Conservation (phyloP, 2,329 filamentous ascomycete genomes). For the Cladosporium sp. region DNA sequence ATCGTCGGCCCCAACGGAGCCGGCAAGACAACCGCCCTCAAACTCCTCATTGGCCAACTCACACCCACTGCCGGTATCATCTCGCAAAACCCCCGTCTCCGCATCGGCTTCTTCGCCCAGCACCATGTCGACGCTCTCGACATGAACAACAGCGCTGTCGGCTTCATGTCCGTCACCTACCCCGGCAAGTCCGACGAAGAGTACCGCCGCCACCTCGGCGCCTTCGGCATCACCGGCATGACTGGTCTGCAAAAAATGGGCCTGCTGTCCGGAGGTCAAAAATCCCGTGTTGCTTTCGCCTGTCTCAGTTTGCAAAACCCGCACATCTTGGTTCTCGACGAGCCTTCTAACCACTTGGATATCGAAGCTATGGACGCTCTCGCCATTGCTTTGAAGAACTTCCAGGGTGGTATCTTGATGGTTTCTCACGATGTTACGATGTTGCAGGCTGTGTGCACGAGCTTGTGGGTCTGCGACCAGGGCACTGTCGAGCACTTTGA, state of each 20-base stretch:
- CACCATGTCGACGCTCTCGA: slow-evolving; percentile 97
- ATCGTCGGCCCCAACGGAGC: slow-evolving; percentile 99
- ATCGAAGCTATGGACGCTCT: slow-evolving; percentile 99
- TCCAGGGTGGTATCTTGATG: slow-evolving; percentile 95
- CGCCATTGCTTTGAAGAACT: slow-evolving; percentile 74
- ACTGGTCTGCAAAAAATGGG: slow-evolving; percentile 96
- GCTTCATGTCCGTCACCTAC: slow-evolving; percentile 92
- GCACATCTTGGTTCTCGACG: slow-evolving; percentile 95
- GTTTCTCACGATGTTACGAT: slow-evolving; percentile 99
- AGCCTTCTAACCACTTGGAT: slow-evolving; percentile 97
- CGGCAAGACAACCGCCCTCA: slow-evolving; percentile 97
- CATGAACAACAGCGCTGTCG: slow-evolving; percentile 80
- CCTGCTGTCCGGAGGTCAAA: slow-evolving; percentile 91
- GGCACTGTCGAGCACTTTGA: slow-evolving; percentile 95
- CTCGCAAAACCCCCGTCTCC: slow-evolving; percentile 79
- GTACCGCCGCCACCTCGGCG: slow-evolving; percentile 90
- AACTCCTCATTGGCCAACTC: slow-evolving; percentile 88
- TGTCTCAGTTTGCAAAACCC: slow-evolving; percentile 90
- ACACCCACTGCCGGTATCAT: slow-evolving; percentile 74
- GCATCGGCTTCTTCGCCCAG: slow-evolving; percentile 95
- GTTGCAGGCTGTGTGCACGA: slow-evolving; percentile 92
- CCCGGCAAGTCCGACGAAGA: slow-evolving; percentile 92
- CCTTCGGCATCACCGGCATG: slow-evolving; percentile 81
- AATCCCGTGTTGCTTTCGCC: slow-evolving; percentile 97
- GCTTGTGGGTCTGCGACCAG: slow-evolving; percentile 92